These are phyloP conservation scores for Aurifilum marmelostoma DNA, from an alignment of 2,329 filamentous ascomycete species.

Conservation along the genomic window DNA sequence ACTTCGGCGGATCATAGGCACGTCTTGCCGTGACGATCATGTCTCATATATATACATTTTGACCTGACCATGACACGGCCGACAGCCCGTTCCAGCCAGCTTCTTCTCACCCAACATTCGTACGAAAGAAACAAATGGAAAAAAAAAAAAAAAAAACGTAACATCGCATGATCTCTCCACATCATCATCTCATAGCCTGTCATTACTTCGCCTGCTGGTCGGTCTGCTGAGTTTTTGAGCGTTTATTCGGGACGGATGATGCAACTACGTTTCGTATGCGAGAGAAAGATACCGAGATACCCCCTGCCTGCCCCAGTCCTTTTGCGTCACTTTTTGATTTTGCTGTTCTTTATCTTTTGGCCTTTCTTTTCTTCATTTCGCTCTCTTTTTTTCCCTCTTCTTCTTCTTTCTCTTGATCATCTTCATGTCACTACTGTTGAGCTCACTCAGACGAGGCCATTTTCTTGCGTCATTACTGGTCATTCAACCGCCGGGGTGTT, in stretches of 20 bases:
- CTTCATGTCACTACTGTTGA: background rate
- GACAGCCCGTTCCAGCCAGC: background rate
- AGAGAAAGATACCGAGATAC: conserved; percentile 31
- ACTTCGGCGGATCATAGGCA: conserved; percentile 28
- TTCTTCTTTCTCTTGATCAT: background rate
- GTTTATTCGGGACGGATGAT: conserved; percentile 30
- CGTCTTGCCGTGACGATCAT: conserved; percentile 8
- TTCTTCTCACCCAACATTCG: background rate
- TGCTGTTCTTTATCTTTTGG: too few species aligned
- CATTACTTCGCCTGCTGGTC: conserved; percentile 19
- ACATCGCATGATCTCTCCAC: conserved; percentile 9
- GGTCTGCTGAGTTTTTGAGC: conserved; percentile 27
- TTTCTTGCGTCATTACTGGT: conserved; percentile 12
- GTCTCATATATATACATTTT: conserved; percentile 3
- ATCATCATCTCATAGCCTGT: conserved; percentile 9
- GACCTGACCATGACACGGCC: conserved; percentile 9
- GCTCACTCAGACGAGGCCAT: conserved; percentile 18
- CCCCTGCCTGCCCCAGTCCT: conserved; percentile 24
- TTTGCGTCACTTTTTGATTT: background rate
- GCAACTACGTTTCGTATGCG: conserved; percentile 30
- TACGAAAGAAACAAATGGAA: background rate
- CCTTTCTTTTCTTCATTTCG: conserved; percentile 4
- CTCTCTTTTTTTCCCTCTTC: background rate
- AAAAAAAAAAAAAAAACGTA: background rate
- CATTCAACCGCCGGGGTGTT: background rate